phyloP scores from a whole-genome alignment of 2,329 filamentous ascomycete species.

The Achaetomium macrosporum region DNA sequence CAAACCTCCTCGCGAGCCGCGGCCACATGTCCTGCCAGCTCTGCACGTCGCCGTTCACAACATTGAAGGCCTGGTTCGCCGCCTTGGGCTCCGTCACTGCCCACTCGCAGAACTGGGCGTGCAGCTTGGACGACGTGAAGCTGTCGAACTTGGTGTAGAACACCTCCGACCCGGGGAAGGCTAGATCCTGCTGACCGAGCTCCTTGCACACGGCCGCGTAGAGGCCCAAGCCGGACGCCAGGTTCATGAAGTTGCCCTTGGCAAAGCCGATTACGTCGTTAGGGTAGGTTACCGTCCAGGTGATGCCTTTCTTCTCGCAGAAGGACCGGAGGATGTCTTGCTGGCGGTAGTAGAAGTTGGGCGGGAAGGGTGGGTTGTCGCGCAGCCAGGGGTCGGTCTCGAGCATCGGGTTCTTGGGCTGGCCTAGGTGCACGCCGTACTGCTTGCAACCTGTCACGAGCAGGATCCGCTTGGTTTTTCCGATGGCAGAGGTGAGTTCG shows the following conservation, averaged over 20 bases:
- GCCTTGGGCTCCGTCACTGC: constrained; percentile 27
- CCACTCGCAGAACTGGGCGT: constrained; percentile 35
- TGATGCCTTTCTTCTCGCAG: constrained; percentile 16
- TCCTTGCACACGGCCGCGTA: constrained; percentile 35
- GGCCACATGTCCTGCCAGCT: constrained; percentile 40
- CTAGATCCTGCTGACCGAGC: constrained; percentile 27
- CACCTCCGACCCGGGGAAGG: constrained; percentile 31
- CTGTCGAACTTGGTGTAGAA: constrained; percentile 33
- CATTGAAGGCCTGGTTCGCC: constrained; percentile 37
- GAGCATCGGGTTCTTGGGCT: constrained; percentile 40
- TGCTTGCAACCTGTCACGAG: constrained; percentile 46
- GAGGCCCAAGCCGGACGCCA: constrained; percentile 35
- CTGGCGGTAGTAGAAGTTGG: constrained; percentile 49
- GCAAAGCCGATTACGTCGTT: constrained; percentile 32
- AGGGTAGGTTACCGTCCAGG: constrained; percentile 31
- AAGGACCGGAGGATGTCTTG: constrained; percentile 37
- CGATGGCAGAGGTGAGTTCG: constrained; percentile 35
- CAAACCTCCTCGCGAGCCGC: constrained; percentile 32
- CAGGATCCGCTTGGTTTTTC: constrained; percentile 41
- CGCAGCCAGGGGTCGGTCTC: constrained; percentile 42
- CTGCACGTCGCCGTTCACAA: constrained; percentile 37
- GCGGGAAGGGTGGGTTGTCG: constrained; percentile 29
- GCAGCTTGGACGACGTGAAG: constrained; percentile 30
- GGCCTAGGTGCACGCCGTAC: constrained; percentile 47
- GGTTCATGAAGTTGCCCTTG: constrained; percentile 36